phyloP scores from a whole-genome alignment of 164 flowering plant genomes.

The Vitis amurensis region DNA sequence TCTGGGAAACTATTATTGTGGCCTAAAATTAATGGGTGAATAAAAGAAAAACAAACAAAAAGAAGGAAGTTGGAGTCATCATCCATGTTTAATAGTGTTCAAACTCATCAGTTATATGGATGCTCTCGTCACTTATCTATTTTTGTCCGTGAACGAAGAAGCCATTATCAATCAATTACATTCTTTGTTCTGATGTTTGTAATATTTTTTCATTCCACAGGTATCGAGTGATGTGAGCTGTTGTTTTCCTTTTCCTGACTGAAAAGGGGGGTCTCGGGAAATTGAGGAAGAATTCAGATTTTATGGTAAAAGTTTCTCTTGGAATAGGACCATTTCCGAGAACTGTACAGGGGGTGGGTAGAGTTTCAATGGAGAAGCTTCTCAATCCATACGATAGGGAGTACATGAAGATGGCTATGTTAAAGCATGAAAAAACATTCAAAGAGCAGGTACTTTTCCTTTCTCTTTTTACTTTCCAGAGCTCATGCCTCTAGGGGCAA shows the following conservation, averaged over 20 bases:
- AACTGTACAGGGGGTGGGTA: not conserved
- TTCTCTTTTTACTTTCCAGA: not conserved
- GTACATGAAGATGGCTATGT: constrained; percentile 70
- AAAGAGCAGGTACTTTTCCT: constrained; percentile 65
- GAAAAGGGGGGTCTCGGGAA: too few species aligned
- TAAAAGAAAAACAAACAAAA: not conserved
- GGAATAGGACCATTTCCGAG: too few species aligned
- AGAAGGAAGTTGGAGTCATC: constrained; percentile 7
- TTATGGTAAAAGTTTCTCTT: too few species aligned
- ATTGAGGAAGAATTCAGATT: too few species aligned
- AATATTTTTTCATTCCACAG: not conserved
- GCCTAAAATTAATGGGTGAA: constrained; percentile 14
- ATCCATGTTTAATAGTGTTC: not conserved
- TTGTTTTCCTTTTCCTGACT: too few species aligned
- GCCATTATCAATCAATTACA: too few species aligned
- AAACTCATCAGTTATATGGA: too few species aligned
- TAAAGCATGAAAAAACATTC: constrained; percentile 82
- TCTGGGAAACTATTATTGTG: constrained; percentile 10
- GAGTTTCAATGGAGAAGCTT: constrained; percentile 44
- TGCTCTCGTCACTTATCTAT: too few species aligned
- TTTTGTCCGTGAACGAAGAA: too few species aligned
- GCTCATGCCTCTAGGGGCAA: not conserved
- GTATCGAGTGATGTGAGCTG: not conserved
- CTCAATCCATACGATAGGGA: constrained; percentile 49
- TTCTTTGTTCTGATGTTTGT: too few species aligned